Percentiles rank a stretch among this genome's conserved stretches.
phyloP scores from a whole-genome alignment of 257 asterid genomes.

The Mentha longifolia region DNA sequence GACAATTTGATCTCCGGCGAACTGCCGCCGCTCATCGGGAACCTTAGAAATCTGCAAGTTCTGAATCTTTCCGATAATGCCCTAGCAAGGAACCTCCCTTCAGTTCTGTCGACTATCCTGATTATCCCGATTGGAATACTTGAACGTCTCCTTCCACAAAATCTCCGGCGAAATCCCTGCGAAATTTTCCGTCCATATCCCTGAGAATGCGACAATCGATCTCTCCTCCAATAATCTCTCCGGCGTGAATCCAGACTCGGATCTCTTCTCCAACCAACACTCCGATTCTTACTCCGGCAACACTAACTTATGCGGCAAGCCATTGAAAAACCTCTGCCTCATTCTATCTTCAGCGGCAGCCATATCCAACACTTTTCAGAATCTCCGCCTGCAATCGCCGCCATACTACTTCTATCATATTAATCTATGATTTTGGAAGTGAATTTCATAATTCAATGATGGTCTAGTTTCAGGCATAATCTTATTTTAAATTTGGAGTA shows the following conservation, averaged over 20 bases:
- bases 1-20: constrained; percentile 76
- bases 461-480: too few relatives aligned
- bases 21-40: constrained; percentile 60
- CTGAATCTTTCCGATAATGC: constrained; percentile 86
- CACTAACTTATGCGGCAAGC: constrained; percentile 68
- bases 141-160: constrained; percentile 73
- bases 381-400: constrained; percentile 92
- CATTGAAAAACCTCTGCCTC: constrained; percentile 54
- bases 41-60: constrained; percentile 44
- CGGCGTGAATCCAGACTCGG: constrained; percentile 65
- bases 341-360: constrained; percentile 57
- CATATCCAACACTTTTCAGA: constrained; percentile 50
- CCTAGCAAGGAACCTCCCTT: constrained; percentile 66
- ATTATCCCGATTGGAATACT: constrained; percentile 48
- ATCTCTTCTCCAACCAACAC: constrained; percentile 52
- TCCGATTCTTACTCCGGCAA: constrained; percentile 64
- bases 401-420: too few relatives aligned
- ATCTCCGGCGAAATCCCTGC: constrained; percentile 77
- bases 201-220: constrained; percentile 67
- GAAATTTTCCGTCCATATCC: constrained; percentile 51
- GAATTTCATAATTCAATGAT: too few relatives aligned
- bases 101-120: constrained; percentile 41
- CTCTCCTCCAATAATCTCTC: constrained; percentile 62
- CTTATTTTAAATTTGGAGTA: too few relatives aligned
- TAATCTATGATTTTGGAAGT: too few relatives aligned